A percentile compares a stretch with the other conserved stretches of the same genome.
These are phyloP conservation scores for Hanseniaspora clermontiae DNA, from an alignment of 805 yeast genomes.

Conservation along the genomic window DNA sequence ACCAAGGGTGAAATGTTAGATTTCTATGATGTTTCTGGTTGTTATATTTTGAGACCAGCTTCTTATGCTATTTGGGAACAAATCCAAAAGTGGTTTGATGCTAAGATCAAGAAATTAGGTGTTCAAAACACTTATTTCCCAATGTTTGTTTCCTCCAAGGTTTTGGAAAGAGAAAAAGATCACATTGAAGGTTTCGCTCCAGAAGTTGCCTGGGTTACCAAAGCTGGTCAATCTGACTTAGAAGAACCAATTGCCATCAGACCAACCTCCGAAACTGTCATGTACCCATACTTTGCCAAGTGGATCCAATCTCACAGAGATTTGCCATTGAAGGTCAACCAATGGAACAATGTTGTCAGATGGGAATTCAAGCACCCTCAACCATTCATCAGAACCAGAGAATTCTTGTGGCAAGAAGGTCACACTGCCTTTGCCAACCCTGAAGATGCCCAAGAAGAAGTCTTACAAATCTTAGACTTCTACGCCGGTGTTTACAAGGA, in stretches of 20 bases:
- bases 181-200: slow-evolving; percentile 99
- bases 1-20: slow-evolving; percentile 98
- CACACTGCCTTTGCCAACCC: slow-evolving; percentile 90
- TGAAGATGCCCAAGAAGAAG: slow-evolving; percentile 75
- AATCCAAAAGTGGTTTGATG: slow-evolving; percentile 79
- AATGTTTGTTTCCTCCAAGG: slow-evolving; percentile 88
- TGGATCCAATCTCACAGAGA: slow-evolving; percentile 99
- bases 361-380: slow-evolving; percentile 99
- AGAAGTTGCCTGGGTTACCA: slow-evolving; percentile 99
- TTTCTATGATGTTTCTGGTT: slow-evolving; percentile 96
- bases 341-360: slow-evolving; percentile 99
- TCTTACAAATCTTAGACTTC: slow-evolving; percentile 68
- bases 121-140: slow-evolving; percentile 96
- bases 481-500: slow-evolving; percentile 80
- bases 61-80: slow-evolving; percentile 91
- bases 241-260: slow-evolving; percentile 98
- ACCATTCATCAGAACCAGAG: slow-evolving; percentile 97
- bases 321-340: slow-evolving; percentile 88
- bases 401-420: slow-evolving; percentile 99
- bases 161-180: slow-evolving; percentile 93
- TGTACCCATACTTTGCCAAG: slow-evolving; percentile 98
- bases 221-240: slow-evolving; percentile 83
- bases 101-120: slow-evolving; percentile 69
- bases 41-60: slow-evolving; percentile 93
- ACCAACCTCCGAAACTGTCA: slow-evolving; percentile 98